Conservation (phyloP, 1,284 basidiomycete species). For the Xerocomus nothofagi region DNA sequence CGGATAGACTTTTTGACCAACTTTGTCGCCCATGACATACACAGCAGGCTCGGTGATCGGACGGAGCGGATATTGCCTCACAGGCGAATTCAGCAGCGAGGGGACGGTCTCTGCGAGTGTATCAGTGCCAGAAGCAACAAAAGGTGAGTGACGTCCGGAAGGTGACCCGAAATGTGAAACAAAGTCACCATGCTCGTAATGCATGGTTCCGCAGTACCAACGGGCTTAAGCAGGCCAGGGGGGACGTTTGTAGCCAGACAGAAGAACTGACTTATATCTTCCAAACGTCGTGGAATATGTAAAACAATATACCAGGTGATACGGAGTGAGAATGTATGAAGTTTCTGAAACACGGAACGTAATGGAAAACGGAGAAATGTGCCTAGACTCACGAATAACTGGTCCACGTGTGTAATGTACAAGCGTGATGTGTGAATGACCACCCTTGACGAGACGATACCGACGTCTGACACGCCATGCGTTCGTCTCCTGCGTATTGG, state of each 20-base stretch:
- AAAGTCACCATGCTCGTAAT: not conserved
- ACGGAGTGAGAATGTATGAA: conserved; percentile 9
- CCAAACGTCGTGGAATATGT: conserved; percentile 1
- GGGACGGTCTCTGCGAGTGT: conserved; percentile 52
- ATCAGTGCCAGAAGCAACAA: conserved; percentile 6
- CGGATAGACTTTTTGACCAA: conserved; percentile 60
- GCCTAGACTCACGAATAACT: conserved; percentile 50
- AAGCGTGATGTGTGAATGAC: conserved; percentile 64
- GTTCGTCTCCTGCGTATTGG: conserved; percentile 52
- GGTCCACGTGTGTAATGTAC: conserved; percentile 72
- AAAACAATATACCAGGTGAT: conserved; percentile 8
- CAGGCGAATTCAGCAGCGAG: conserved; percentile 53
- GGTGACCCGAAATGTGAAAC: not conserved
- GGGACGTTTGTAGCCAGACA: not conserved
- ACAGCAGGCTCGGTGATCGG: conserved; percentile 61
- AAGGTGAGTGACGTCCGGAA: not conserved
- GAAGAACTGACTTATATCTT: not conserved
- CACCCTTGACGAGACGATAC: conserved; percentile 69
- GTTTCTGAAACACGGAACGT: conserved; percentile 15
- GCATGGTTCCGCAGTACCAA: not conserved
- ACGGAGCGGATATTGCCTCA: conserved; percentile 68
- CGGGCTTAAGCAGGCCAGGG: not conserved
- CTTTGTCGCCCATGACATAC: conserved; percentile 67
- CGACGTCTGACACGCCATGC: conserved; percentile 68
- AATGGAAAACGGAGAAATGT: conserved; percentile 4